Conservation (phyloP, 1,284 basidiomycete species). For the Cystobasidium slooffiae region DNA sequence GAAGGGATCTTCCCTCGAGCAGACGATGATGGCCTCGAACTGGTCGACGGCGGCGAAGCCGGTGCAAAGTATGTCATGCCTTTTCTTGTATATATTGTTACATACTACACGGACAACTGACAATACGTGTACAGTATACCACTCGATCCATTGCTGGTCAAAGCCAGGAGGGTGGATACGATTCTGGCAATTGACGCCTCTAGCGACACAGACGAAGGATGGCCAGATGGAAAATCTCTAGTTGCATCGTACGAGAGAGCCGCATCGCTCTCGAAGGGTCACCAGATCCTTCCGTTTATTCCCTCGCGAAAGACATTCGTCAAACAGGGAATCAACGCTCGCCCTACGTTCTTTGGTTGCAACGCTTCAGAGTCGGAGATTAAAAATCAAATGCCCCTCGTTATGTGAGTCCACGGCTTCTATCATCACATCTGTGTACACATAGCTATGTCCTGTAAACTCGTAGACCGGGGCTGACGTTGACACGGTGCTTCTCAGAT, state of each 20-base stretch:
- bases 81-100: not conserved
- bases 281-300: conserved; percentile 52
- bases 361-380: conserved; percentile 58
- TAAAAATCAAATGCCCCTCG: conserved; percentile 47
- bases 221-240: conserved; percentile 67
- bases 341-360: conserved; percentile 80
- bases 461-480: not conserved
- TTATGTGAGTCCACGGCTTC: conserved; percentile 50
- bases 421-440: conserved; percentile 27
- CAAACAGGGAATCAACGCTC: conserved; percentile 67
- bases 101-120: conserved; percentile 40
- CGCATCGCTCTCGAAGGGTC: conserved; percentile 35
- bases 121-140: conserved; percentile 62
- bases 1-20: conserved; percentile 47
- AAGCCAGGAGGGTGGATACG: conserved; percentile 67
- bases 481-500: conserved; percentile 14
- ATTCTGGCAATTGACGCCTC: conserved; percentile 71
- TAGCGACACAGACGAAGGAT: conserved; percentile 62
- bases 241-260: conserved; percentile 55
- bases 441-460: conserved; percentile 33
- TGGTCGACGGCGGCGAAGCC: conserved; percentile 61
- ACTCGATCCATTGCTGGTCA: conserved; percentile 68
- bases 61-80: conserved; percentile 51
- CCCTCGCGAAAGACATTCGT: conserved; percentile 63
- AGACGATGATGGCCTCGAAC: conserved; percentile 56